A percentile compares a stretch with the other conserved stretches of the same genome.
These are phyloP conservation scores for Discostella pseudostelligera DNA, from an alignment of 108 stramenopile genomes.

Conservation along the genomic window DNA sequence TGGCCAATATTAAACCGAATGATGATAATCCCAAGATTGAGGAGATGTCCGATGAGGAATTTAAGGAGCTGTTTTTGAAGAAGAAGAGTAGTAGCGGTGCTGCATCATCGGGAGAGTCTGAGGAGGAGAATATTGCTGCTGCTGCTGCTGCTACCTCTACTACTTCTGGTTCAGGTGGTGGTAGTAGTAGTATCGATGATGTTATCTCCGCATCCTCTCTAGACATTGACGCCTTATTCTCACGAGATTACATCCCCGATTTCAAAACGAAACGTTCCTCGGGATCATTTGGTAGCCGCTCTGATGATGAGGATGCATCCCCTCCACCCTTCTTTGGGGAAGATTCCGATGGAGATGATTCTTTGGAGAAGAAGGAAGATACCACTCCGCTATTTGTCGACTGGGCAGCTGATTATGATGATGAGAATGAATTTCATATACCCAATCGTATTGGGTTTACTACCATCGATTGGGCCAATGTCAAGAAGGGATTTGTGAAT, in stretches of 20 bases:
- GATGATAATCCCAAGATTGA: slow-evolving; percentile 24
- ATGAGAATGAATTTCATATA: slow-evolving; percentile 87
- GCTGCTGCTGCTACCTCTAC: not conserved
- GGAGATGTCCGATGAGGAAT: slow-evolving; percentile 46
- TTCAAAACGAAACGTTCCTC: slow-evolving; percentile 29
- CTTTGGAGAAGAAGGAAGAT: slow-evolving; percentile 11
- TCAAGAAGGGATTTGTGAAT: slow-evolving; percentile 56
- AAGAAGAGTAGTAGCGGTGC: slow-evolving; percentile 9
- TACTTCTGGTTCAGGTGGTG: too few relatives aligned
- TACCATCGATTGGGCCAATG: slow-evolving; percentile 69
- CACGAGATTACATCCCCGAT: slow-evolving; percentile 17
- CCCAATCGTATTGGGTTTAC: slow-evolving; percentile 84
- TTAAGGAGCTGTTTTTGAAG: slow-evolving; percentile 45
- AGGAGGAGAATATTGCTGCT: slow-evolving; percentile 5
- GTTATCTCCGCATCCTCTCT: not conserved
- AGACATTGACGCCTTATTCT: slow-evolving; percentile 12
- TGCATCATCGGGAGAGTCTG: not conserved
- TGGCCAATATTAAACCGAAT: slow-evolving; percentile 39
- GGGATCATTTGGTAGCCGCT: not conserved
- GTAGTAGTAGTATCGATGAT: too few relatives aligned
- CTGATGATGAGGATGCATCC: not conserved
- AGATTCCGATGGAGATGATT: not conserved
- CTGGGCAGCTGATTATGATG: slow-evolving; percentile 59
- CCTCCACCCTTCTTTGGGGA: not conserved
- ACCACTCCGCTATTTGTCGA: slow-evolving; percentile 52